These are phyloP conservation scores for Malania oleifera DNA, from an alignment of 164 flowering plant species.

Conservation along the genomic window DNA sequence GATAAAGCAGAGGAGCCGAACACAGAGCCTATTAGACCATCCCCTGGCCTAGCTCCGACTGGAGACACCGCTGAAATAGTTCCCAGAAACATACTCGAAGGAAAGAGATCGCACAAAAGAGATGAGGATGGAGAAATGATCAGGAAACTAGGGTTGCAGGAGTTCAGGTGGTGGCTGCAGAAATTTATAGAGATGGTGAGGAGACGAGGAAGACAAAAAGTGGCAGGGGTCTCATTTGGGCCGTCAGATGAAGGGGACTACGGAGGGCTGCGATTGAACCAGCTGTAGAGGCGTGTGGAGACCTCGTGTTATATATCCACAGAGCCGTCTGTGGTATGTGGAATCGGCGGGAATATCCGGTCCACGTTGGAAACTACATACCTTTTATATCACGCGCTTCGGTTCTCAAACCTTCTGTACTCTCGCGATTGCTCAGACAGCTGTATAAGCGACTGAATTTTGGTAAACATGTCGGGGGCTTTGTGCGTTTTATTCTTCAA, in stretches of 20 bases:
- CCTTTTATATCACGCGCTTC: no score
- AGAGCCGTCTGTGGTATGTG: not conserved
- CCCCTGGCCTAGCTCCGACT: not conserved
- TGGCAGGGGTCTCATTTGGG: not conserved
- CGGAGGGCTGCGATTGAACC: not conserved
- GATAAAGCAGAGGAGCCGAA: not conserved
- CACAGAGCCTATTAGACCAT: not conserved
- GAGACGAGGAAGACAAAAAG: not conserved
- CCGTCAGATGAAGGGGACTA: not conserved
- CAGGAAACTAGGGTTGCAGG: no score
- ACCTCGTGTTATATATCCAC: not conserved
- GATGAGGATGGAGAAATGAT: not conserved
- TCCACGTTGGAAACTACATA: no score
- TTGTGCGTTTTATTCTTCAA: no score
- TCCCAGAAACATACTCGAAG: constrained; percentile 17
- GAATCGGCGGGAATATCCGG: no score
- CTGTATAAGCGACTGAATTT: no score
- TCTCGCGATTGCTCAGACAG: no score
- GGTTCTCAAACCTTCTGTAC: no score
- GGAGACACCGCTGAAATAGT: constrained; percentile 13
- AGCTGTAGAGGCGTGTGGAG: not conserved
- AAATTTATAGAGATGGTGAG: not conserved
- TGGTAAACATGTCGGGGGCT: no score
- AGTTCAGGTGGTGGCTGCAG: no score
- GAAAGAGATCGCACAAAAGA: not conserved